These are phyloP conservation scores for Globisporangium cylindrosporum DNA, from an alignment of 352 stramenopile genomes.

Conservation along the genomic window DNA sequence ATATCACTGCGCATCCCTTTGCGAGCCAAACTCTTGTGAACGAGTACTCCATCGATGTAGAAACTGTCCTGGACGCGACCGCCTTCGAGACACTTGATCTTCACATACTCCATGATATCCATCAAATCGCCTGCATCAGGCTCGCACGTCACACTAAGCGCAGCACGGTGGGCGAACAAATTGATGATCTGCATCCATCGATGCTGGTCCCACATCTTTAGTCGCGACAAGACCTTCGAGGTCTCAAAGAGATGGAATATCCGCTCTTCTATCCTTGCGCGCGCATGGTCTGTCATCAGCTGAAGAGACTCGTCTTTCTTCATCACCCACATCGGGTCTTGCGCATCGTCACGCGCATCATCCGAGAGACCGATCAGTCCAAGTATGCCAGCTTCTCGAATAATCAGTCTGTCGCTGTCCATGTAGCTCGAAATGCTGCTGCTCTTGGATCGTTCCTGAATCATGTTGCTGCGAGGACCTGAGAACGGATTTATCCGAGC, in stretches of 20 bases:
- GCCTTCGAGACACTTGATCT: slow-evolving; percentile 77
- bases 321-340: slow-evolving; percentile 39
- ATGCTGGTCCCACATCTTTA: slow-evolving; percentile 72
- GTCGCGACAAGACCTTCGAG: slow-evolving; percentile 43
- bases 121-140: slow-evolving; percentile 69
- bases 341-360: slow-evolving; percentile 51
- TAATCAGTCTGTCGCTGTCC: slow-evolving; percentile 28
- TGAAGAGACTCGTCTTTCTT: slow-evolving; percentile 43
- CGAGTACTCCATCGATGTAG: slow-evolving; percentile 87
- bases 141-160: slow-evolving; percentile 60
- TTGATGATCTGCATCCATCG: slow-evolving; percentile 85
- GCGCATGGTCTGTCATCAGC: slow-evolving; percentile 64
- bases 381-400: slow-evolving; percentile 55
- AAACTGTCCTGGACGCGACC: slow-evolving; percentile 79
- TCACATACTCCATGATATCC: slow-evolving; percentile 86
- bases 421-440: slow-evolving; percentile 20
- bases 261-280: slow-evolving; percentile 61
- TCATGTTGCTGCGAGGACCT: slow-evolving; percentile 3
- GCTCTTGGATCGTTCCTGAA: slow-evolving; percentile 12
- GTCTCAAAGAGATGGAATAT: slow-evolving; percentile 70
- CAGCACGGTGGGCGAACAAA: slow-evolving; percentile 58
- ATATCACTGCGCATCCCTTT: slow-evolving; percentile 85
- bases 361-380: slow-evolving; percentile 60
- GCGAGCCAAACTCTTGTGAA: slow-evolving; percentile 79
- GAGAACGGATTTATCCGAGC: slow-evolving; percentile 49